These are phyloP conservation scores for Leccinum subrobustum DNA, from an alignment of 1,284 basidiomycete species.

Conservation along the genomic window DNA sequence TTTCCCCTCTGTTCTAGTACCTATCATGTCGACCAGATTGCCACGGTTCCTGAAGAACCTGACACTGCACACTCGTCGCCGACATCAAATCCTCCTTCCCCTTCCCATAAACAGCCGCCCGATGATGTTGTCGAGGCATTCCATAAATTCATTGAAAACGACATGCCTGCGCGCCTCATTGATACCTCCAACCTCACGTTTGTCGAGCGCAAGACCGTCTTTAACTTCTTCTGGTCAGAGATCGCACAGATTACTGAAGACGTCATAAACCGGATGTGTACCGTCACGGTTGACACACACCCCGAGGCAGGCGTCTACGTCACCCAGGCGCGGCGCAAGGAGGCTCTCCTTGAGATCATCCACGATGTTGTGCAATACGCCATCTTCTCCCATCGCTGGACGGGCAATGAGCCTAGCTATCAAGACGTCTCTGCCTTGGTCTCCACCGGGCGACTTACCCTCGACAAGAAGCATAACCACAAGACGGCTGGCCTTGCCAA, in stretches of 20 bases:
- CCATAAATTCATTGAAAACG: constrained; percentile 16
- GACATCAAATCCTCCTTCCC: background rate
- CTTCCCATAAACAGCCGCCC: background rate
- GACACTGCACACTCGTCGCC: constrained; percentile 42
- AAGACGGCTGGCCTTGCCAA: constrained; percentile 8
- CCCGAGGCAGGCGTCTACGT: constrained; percentile 13
- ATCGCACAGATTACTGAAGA: constrained; percentile 21
- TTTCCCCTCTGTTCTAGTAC: background rate
- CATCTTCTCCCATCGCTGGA: constrained; percentile 31
- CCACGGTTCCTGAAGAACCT: constrained; percentile 26
- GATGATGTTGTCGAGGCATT: background rate
- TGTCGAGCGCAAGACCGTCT: constrained; percentile 21
- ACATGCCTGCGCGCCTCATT: constrained; percentile 29
- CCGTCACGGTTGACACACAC: background rate
- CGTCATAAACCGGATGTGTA: constrained; percentile 8
- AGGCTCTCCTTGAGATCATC: constrained; percentile 21
- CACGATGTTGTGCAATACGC: constrained; percentile 23
- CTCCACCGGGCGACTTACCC: background rate
- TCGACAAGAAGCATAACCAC: background rate
- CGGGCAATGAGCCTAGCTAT: constrained; percentile 25
- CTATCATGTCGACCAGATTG: background rate
- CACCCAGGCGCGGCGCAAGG: background rate
- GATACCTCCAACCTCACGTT: constrained; percentile 24
- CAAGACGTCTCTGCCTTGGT: constrained; percentile 11
- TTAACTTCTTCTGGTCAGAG: constrained; percentile 17